Percentiles rank a stretch among this genome's conserved stretches.
Evolutionary conservation across 129 eudicot genomes (phyloP).

Genomic region (Heracleum sosnowskyi): DNA sequence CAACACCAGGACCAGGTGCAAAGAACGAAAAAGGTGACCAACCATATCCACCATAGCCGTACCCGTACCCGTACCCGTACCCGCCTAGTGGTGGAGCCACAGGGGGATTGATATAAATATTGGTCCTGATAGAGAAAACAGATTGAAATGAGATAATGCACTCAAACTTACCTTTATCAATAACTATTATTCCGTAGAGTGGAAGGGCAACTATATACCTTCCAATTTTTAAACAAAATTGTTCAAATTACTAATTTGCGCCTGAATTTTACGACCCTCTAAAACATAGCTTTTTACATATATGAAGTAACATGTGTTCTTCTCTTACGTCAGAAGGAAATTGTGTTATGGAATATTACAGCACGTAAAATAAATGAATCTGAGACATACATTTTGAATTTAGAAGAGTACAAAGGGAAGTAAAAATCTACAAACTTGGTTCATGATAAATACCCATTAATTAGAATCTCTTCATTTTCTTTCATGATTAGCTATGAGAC

Average conservation of each 20-base stretch:
- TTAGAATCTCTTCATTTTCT: neutral
- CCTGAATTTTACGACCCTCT: neutral
- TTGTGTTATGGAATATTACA: neutral
- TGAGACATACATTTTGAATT: neutral
- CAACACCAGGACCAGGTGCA: slow-evolving; percentile 85
- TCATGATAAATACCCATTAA: neutral
- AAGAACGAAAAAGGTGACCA: slow-evolving; percentile 95
- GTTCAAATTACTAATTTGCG: neutral
- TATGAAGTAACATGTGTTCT: neutral
- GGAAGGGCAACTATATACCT: neutral
- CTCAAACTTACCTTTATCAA: neutral
- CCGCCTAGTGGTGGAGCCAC: slow-evolving; percentile 96
- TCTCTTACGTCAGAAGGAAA: neutral
- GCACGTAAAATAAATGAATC: neutral
- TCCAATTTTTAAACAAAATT: neutral
- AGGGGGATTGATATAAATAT: slow-evolving; percentile 70
- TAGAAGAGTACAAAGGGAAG: neutral
- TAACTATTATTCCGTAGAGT: neutral
- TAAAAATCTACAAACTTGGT: neutral
- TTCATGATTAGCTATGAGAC: neutral
- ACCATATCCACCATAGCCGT: slow-evolving; percentile 76
- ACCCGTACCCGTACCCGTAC: slow-evolving; percentile 83
- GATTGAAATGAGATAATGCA: neutral
- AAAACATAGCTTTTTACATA: neutral
- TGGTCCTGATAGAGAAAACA: slow-evolving; percentile 52